Conservation (phyloP, 768 basidiomycete species). For the Pleurotus pulmonarius region DNA sequence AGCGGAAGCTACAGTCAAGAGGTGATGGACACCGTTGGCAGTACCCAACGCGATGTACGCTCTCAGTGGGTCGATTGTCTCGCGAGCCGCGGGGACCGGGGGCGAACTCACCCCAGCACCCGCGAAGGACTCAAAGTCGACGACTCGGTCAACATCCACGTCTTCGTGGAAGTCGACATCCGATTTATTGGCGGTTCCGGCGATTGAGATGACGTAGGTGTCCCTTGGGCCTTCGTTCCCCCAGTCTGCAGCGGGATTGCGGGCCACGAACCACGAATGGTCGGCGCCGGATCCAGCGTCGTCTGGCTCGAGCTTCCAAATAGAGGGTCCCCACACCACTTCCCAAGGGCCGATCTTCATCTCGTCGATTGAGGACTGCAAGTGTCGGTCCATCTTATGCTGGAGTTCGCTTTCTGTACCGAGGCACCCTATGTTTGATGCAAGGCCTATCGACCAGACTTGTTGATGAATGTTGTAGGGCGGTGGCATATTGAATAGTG, state of each 20-base stretch:
- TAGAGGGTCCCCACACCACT: background rate
- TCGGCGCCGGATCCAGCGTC: background rate
- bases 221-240: background rate
- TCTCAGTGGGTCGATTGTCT: background rate
- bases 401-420: background rate
- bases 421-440: background rate
- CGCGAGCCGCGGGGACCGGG: background rate
- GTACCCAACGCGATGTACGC: background rate
- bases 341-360: constrained; percentile 4
- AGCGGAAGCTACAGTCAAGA: background rate
- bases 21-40: background rate
- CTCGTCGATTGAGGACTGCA: background rate
- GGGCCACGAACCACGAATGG: background rate
- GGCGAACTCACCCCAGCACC: background rate
- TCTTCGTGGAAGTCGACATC: background rate
- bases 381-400: background rate
- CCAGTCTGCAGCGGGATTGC: background rate
- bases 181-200: background rate
- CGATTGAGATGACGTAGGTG: constrained; percentile 4
- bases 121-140: constrained; percentile 1
- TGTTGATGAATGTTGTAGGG: constrained; percentile 3
- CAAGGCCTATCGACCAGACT: background rate
- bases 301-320: background rate
- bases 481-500: too few species aligned
- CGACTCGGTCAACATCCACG: background rate